Evolutionary conservation across 495 filamentous ascomycete genomes (phyloP).

Genomic region (Aspergillus heteromorphus): DNA sequence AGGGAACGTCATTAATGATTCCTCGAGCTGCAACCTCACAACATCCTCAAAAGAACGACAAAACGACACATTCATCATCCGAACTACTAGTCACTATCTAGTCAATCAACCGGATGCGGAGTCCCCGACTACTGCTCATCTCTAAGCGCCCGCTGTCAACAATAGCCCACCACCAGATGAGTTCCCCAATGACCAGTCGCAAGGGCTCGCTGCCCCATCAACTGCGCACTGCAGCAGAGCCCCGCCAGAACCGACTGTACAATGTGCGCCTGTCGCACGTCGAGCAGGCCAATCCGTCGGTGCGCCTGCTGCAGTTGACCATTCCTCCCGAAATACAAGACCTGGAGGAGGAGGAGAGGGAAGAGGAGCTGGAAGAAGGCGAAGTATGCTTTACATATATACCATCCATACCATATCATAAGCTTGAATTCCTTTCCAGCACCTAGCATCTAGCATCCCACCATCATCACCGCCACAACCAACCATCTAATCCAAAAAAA

Average conservation of each 20-base stretch:
- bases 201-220: slow-evolving; percentile 43
- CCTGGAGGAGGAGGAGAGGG: slow-evolving; percentile 8
- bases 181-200: slow-evolving; percentile 19
- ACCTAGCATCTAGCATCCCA: slow-evolving; percentile 3
- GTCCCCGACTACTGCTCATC: not conserved
- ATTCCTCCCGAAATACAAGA: slow-evolving; percentile 22
- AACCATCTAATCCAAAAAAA: no score
- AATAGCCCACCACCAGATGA: slow-evolving; percentile 21
- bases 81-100: no score
- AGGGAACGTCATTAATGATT: not conserved
- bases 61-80: no score
- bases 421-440: no score
- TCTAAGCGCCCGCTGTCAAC: not conserved
- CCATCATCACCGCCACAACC: not conserved
- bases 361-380: slow-evolving; percentile 6
- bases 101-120: no score
- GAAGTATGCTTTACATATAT: slow-evolving; percentile 11
- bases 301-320: slow-evolving; percentile 47
- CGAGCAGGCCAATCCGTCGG: slow-evolving; percentile 39
- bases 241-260: slow-evolving; percentile 55
- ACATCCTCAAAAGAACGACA: no score
- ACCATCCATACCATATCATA: not conserved
- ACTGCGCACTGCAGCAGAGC: slow-evolving; percentile 67
- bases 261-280: slow-evolving; percentile 44
- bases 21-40: not conserved